Percentiles rank a stretch among this genome's conserved stretches.
phyloP scores from a whole-genome alignment of 306 rosid genomes.

The Cucumis sativus region Cucumber_9930_V3 NC_026661.2:4317001-4317500 shows the following conservation, averaged over 20 bases:
- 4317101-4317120: too few relatives aligned
- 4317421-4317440: neutral
- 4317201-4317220: neutral
- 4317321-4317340: neutral
- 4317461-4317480: neutral
- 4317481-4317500: neutral
- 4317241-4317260: neutral
- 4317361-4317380: too few relatives aligned
- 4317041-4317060: neutral
- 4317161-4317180: neutral
- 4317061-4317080: neutral
- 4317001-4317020: too few relatives aligned
- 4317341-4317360: neutral
- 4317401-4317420: too few relatives aligned
- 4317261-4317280: neutral
- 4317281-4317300: neutral
- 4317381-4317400: too few relatives aligned
- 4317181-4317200: neutral
- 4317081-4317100: too few relatives aligned
- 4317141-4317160: neutral
- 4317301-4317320: neutral
- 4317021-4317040: too few relatives aligned
- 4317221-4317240: neutral
- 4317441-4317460: neutral
- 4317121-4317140: neutral